Base-by-base conservation (phyloP, 1,284 basidiomycete genomes). In the Flammula alnicola region DNA sequence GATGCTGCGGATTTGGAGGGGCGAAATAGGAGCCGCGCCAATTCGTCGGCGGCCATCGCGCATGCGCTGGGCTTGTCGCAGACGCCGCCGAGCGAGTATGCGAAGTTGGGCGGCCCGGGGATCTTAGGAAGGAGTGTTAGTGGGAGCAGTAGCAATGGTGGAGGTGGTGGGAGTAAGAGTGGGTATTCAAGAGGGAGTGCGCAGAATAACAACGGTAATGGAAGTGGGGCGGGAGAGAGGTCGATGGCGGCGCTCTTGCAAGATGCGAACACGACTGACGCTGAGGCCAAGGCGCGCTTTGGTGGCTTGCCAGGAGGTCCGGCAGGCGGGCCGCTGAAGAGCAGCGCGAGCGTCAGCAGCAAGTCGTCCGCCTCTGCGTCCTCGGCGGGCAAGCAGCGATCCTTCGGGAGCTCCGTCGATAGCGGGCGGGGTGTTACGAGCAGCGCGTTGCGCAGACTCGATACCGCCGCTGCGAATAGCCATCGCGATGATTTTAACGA, bases 21-120 rank as follows among this genome's bases (percentile, higher is more conserved):
- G 39, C 41, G 46, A 48, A 58, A 35, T 47, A 58, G 41, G 58
- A 64, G 31, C 31, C n/a, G 37, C 25, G 44, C 60, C 27, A 70
- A 69, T 48, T 70, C 72, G 9, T 56, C 67, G 0, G 57, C 58
- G 16, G 59, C n/a, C n/a, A n/a, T 75, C 39, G 72, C 73, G 1
- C 68, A 70, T 32, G 74, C 73, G 8, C 60, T 74, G 11, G 73
- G 72, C 5, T 52, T 73, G 3, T 71, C 72, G 5, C 65, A 67
- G 53, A 68, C 67, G 11, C 64, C 69, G 14, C 65, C 70, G 14
- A 66, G 61, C 29, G 61, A 63, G 20, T 73, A 72, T 56, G 60
- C 59, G 5, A 64, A 63, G 26, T 61, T 70, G 29, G 72, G 73
- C 12, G 72, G 72, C 0, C 69, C 70, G 11, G 70, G 69, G 12